Base-by-base conservation (phyloP, 2,329 filamentous ascomycete species). In the Epichloe gansuensis region DNA sequence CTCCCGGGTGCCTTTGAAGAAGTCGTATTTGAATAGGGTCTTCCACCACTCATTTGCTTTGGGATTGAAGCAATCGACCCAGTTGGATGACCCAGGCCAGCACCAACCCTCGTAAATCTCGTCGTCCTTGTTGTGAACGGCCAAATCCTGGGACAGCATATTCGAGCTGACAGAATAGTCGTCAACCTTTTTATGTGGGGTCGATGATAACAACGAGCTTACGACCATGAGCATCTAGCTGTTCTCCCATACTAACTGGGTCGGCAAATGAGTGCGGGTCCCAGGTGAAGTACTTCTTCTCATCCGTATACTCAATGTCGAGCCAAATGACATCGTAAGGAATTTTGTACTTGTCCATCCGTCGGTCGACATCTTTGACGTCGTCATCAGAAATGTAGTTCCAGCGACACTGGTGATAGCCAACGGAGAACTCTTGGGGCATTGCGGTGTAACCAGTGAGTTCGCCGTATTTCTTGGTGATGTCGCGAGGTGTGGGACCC, bases 241-340 rank as follows among this genome's bases (percentile, higher is more conserved):
- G 88, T 67, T 95, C 76, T 59, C 88, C 83, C 90, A 97, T 98
- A 48, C 81, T 80, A 48, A 86, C 80, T 0, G 93, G 91, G 60
- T 97, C 83, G 13, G 82, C 77, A 69, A 98, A 98, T 48, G 84
- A 93, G 63, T 95, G 78, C 21, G 83, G 80, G 63, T 98, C 91
- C 88, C 90, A 98, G 0, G 91, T 96, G 67, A 98, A 98, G 74
- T 98, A 98, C 72, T 95, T 94, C 71, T 93, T 91, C 67, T 86
- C 90, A 55, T 98, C 88, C 0, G 91, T 94, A 69, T 97, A 98
- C 71, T 98, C 93, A 59, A 98, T 88, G 62, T 98, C 93, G 17
- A 98, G 82, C 93, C 93, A 98, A 62, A 98, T 98, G 58, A 97
- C 88, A 69, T 98, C 93, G 72, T 97, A 98, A 0, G 93, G 93